Conservation (phyloP, 129 eudicot genomes). For the Tagetes patula region DNA sequence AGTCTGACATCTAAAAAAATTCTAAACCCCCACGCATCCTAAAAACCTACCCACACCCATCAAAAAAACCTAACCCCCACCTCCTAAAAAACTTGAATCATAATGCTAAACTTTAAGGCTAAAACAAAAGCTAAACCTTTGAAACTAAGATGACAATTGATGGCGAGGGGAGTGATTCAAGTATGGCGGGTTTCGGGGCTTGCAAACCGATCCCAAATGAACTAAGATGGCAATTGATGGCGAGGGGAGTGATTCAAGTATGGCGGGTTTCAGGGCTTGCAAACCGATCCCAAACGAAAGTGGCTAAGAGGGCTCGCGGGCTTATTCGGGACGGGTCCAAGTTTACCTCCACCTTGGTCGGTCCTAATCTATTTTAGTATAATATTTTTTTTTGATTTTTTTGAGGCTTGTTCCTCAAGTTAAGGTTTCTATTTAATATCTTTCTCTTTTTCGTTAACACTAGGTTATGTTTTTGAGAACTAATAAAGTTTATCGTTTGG, state of each 20-base stretch:
- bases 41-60: no score
- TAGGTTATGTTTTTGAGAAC: background rate
- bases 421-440: background rate
- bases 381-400: no score
- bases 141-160: background rate
- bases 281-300: background rate
- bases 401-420: background rate
- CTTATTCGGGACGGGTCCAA: background rate
- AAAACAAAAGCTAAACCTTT: no score
- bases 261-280: slow-evolving; percentile 1
- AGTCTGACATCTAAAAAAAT: no score
- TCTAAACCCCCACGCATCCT: no score
- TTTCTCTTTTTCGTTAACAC: no score
- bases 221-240: background rate
- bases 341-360: background rate
- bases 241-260: background rate
- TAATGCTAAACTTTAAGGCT: no score
- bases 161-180: background rate
- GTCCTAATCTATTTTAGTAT: background rate
- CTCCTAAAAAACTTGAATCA: no score
- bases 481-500: background rate
- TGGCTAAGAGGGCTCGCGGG: slow-evolving; percentile 1
- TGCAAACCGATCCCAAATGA: background rate
- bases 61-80: no score
- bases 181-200: slow-evolving; percentile 1